Base-by-base conservation (phyloP, 495 filamentous ascomycete species). In the Pyronema omphalodes region DNA sequence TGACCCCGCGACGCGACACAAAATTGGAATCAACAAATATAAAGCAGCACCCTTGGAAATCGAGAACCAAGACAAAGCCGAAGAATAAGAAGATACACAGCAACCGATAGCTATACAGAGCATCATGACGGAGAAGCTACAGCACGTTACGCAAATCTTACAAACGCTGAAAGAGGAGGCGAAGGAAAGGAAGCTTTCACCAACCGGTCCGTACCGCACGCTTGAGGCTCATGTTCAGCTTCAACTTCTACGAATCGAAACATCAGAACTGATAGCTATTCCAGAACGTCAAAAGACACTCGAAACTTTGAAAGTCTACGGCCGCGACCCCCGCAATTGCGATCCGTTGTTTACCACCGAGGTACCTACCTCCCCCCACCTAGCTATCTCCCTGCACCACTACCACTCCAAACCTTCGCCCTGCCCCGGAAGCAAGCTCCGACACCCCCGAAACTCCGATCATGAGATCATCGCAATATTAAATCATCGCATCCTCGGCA, bases 291-390 rank as follows among this genome's bases (percentile, higher is more conserved):
- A 76, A 69, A 66, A 73, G 9, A 66, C 68, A 9, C 76, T 95
- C 7, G 76, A 87, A 52, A 74, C 84, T 53, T 68, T 94, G 37
- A 93, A 93, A 63, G 71, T 88, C 53, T 78, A 83, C 62, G 82
- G 86, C 14, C 82, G 86, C 9, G 76, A 79, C 59, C 76, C 81
- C 7, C 70, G 69, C 51, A 71, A 82, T 67, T 79, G 86, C 35
- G 83, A 79, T 46, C 81, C 86, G 6, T 86, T 95, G 34, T 94
- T 88, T 66, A 82, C 80, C 8, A 77, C 76, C 61, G 71, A 81
- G 69, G 86, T 80, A 76, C 49, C 68, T 62, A 44, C 18, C 37
- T 50, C 7, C 9, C 18, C 18, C 39, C 18, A 1, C 7, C 12
- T 18, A 29, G 23, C 23, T 29, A 55, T 5, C 17, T 43, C 17